Conservation (phyloP, 768 basidiomycete genomes). For the Rhizopogon sp. region DNA sequence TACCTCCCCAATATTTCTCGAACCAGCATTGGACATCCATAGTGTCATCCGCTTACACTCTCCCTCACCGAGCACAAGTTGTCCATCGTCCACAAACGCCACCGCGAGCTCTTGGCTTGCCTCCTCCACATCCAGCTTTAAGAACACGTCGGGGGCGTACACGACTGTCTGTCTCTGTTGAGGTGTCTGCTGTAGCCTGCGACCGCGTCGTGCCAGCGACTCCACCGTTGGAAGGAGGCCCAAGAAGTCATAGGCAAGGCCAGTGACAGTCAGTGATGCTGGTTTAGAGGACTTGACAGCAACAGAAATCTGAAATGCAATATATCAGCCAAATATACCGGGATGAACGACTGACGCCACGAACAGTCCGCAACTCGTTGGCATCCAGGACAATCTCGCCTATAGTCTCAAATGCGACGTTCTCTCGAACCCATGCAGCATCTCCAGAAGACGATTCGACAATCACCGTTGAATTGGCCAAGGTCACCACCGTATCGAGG, state of each 20-base stretch:
- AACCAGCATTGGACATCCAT: slow-evolving; percentile 65
- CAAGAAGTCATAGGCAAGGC: slow-evolving; percentile 66
- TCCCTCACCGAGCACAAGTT: slow-evolving; percentile 57
- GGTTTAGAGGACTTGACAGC: slow-evolving; percentile 50
- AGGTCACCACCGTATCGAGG: slow-evolving; percentile 64
- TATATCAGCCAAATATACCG: background rate
- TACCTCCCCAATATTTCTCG: slow-evolving; percentile 54
- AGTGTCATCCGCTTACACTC: slow-evolving; percentile 54
- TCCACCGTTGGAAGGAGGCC: slow-evolving; percentile 66
- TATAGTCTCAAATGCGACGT: slow-evolving; percentile 54
- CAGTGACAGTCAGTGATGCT: slow-evolving; percentile 49
- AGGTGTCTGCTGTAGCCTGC: slow-evolving; percentile 69
- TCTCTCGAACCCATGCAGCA: slow-evolving; percentile 27
- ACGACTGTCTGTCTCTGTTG: slow-evolving; percentile 61
- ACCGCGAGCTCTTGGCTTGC: slow-evolving; percentile 60
- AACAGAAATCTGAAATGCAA: slow-evolving; percentile 49
- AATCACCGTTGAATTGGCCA: slow-evolving; percentile 55
- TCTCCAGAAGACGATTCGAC: slow-evolving; percentile 36
- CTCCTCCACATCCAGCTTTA: slow-evolving; percentile 59
- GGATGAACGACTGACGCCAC: slow-evolving; percentile 12
- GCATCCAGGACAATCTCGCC: slow-evolving; percentile 58
- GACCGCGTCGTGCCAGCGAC: slow-evolving; percentile 64
- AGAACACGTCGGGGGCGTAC: slow-evolving; percentile 65
- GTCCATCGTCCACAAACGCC: slow-evolving; percentile 50
- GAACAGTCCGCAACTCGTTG: slow-evolving; percentile 61